These are phyloP conservation scores for Salvia miltiorrhiza DNA, from an alignment of 257 asterid species.

Conservation along the genomic window DNA sequence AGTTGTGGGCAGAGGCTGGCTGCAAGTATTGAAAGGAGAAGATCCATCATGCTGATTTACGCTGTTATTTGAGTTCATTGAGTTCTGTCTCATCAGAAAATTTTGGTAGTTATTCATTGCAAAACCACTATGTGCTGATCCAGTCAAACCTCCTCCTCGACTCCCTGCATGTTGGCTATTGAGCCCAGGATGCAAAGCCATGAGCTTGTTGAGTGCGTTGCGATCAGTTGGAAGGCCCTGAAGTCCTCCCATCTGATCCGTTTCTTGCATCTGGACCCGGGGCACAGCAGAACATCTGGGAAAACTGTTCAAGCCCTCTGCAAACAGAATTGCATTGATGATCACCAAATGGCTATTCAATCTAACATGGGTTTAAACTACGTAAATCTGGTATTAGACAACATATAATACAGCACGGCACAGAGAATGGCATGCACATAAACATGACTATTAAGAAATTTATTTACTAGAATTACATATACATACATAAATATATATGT, in stretches of 20 bases:
- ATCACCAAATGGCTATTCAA: background rate
- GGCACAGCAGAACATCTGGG: constrained; percentile 44
- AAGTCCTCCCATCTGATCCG: constrained; percentile 46
- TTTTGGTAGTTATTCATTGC: constrained; percentile 62
- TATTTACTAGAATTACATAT: too few species aligned
- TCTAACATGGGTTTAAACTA: background rate
- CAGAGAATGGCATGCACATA: background rate
- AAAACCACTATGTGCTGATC: constrained; percentile 61
- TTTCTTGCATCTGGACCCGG: constrained; percentile 49
- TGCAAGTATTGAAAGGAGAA: constrained; percentile 37
- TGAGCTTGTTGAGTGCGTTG: constrained; percentile 47
- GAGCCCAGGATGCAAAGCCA: constrained; percentile 52
- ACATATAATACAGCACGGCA: background rate
- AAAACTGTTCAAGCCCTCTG: constrained; percentile 80
- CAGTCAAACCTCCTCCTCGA: constrained; percentile 46
- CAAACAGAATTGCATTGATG: constrained; percentile 17
- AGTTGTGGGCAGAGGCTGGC: constrained; percentile 29
- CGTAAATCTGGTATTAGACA: background rate
- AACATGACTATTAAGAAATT: too few species aligned
- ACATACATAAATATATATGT: too few species aligned
- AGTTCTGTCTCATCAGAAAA: constrained; percentile 64
- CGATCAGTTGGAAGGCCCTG: constrained; percentile 56
- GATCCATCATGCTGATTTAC: constrained; percentile 48
- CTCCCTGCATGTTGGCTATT: constrained; percentile 41
- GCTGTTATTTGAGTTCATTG: constrained; percentile 46